Base-by-base conservation (phyloP, 768 basidiomycete species). In the Leccinum longicurvipes region DNA sequence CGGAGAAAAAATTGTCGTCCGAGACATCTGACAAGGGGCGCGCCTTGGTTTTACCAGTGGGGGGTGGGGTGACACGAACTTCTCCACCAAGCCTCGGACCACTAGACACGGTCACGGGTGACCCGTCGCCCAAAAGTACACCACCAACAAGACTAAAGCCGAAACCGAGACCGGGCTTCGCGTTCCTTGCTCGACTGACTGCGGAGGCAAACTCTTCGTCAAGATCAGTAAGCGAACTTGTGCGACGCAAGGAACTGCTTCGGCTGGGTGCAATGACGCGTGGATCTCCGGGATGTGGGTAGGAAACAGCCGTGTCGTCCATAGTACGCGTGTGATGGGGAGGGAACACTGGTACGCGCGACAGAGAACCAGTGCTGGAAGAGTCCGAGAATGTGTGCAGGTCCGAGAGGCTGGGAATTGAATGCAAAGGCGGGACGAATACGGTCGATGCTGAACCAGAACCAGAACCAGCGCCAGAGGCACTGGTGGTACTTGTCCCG, bases 171-270 rank as follows among this genome's bases (percentile, higher is more conserved):
- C 83, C 58, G 42, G 75, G 74, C 32, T 75, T 70, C 11, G 75
- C 70, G 29, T 72, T 73, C 47, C 76, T 73, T 28, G 73, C 77
- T 41, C 72, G 73, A 53, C 72, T 71, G 47, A 78, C 66, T 21
- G 74, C 81, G 23, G 74, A 74, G 34, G 73, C 77, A 46, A 78
- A 83, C 53, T 79, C 85, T 54, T 82, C 75, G 70, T 77, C 89
- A n/a, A 93, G 73, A 63, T 92, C 90, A 0, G 86, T 86, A 74
- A 88, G 78, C 0, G 87, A 91, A 44, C 82, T 86, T n/a, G 86
- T 88, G 42, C 87, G 74, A 34, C 82, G 74, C 24, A 84, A 59
- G 1, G 79, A 80, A 55, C 79, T 80, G 62, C 82, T 82, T 32
- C 83, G 77, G 53, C 84, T 83, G 3, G 87, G 84, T 8, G 82